A percentile compares a stretch with the other conserved stretches of the same genome.
phyloP scores from a whole-genome alignment of 2,329 filamentous ascomycete genomes.

The Zasmidium angulare region DNA sequence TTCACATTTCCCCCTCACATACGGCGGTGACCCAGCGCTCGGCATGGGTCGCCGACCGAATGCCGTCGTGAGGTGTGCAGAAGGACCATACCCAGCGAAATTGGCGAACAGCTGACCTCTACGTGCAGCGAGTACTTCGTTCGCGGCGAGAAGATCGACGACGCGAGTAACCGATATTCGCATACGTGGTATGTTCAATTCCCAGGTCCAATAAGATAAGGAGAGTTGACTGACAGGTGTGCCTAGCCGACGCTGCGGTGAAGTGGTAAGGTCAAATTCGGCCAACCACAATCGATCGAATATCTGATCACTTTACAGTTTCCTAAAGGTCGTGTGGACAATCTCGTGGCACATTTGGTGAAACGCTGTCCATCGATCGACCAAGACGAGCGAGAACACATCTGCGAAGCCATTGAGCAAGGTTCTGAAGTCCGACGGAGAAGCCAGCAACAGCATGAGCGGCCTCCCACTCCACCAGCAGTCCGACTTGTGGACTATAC shows the following conservation, averaged over 20 bases:
- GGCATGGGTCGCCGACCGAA: conserved; percentile 6
- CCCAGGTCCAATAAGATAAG: not conserved
- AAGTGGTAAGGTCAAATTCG: conserved; percentile 7
- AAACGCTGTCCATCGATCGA: conserved; percentile 76
- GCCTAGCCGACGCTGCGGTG: conserved; percentile 23
- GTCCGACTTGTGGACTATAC: not conserved
- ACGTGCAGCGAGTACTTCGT: conserved; percentile 79
- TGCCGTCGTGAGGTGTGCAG: conserved; percentile 2
- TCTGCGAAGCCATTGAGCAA: conserved; percentile 47
- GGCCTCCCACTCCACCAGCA: not conserved
- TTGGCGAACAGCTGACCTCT: not conserved
- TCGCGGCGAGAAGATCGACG: conserved; percentile 79
- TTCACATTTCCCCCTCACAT: too few species aligned
- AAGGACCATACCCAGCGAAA: too few species aligned
- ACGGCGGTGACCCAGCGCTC: not conserved
- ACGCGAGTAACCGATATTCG: conserved; percentile 87
- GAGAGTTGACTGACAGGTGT: not conserved
- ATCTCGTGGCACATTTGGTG: conserved; percentile 74
- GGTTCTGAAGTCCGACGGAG: not conserved
- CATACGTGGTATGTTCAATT: conserved; percentile 64
- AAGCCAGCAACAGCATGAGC: not conserved
- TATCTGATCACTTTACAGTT: conserved; percentile 49
- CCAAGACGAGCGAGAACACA: conserved; percentile 50
- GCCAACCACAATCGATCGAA: not conserved
- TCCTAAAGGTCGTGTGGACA: conserved; percentile 84